Percentiles rank a stretch among this genome's conserved stretches.
Conservation (phyloP, 2,329 filamentous ascomycete species). For the Claviceps purpurea region DNA sequence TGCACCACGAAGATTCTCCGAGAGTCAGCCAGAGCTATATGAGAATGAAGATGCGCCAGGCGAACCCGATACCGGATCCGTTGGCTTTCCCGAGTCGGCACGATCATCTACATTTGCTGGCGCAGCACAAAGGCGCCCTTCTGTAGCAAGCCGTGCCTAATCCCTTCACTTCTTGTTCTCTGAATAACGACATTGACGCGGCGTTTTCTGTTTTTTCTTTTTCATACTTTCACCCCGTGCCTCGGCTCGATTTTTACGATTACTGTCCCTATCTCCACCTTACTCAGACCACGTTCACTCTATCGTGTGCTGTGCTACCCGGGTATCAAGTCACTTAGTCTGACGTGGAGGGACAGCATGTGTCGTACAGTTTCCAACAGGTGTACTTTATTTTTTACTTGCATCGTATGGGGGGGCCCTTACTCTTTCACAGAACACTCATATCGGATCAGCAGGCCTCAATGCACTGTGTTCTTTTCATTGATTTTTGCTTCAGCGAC, state of each 20-base stretch:
- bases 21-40: conserved; percentile 31
- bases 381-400: background rate
- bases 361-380: background rate
- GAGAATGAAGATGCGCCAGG: conserved; percentile 43
- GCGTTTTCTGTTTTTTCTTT: background rate
- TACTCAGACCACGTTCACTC: background rate
- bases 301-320: background rate
- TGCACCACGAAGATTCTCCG: conserved; percentile 35
- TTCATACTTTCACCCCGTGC: background rate
- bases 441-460: background rate
- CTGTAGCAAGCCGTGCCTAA: conserved; percentile 34
- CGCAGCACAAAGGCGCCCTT: conserved; percentile 29
- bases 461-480: background rate
- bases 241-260: background rate
- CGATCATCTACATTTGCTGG: conserved; percentile 34
- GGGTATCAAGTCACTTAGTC: too few relatives aligned
- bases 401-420: background rate
- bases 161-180: background rate
- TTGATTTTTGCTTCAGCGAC: background rate
- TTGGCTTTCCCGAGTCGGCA: conserved; percentile 23
- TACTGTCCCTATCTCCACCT: background rate
- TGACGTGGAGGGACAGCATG: background rate
- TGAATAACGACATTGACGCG: background rate
- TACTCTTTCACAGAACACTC: too few relatives aligned
- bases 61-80: conserved; percentile 36